Evolutionary conservation across 2,329 filamentous ascomycete species (phyloP), one percentile per base, ranked within the genome.

Genomic region (Pyrenochaeta sp.): DNA sequence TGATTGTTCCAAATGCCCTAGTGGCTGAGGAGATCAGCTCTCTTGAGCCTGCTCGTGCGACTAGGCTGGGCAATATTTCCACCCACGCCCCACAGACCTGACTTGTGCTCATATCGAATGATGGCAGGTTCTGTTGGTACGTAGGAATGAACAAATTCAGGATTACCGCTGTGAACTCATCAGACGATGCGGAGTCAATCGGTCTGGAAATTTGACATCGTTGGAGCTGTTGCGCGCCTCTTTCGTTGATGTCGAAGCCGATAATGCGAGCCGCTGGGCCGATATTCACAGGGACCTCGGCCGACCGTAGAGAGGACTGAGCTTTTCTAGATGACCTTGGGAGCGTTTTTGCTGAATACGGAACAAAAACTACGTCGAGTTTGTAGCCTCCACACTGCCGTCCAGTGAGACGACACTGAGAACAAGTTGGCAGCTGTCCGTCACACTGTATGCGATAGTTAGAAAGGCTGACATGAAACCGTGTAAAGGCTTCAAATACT

Each of bases 51-150:
- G 60, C 47, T 11, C 55, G 55, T 7, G 50, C 41, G 1, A 64
- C 60, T 2, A 79, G 61, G 0, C 61, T 53, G 1, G 76, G 76
- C 5, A 79, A 66, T 7, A 74, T 67, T 44, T 76, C 75, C 0
- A 79, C 69, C 78, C 77, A 80, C 0, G 74, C 65, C 7, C 77
- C 78, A 49, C 77, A 79, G 39, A 78, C 45, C 46, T 48, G 48
- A 17, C n/a, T 43, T 32, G 54, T 32, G 21, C 45, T 50, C 7
- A 18, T 14, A 18, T 71, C 9, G 72, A 68, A 23, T 68, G 47
- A 23, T 36, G 46, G 42, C 32, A 51, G 18, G 29, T 43, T 49
- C 14, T 50, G 42, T 18, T 61, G 42, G 43, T 59, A 43, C 21
- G 41, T 45, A 36, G 63, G 43, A 12, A 55, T n/a, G 39, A 49